Evolutionary conservation across 371 early-diverging fungal species (phyloP).

Genomic region (Mycotypha africana): DNA sequence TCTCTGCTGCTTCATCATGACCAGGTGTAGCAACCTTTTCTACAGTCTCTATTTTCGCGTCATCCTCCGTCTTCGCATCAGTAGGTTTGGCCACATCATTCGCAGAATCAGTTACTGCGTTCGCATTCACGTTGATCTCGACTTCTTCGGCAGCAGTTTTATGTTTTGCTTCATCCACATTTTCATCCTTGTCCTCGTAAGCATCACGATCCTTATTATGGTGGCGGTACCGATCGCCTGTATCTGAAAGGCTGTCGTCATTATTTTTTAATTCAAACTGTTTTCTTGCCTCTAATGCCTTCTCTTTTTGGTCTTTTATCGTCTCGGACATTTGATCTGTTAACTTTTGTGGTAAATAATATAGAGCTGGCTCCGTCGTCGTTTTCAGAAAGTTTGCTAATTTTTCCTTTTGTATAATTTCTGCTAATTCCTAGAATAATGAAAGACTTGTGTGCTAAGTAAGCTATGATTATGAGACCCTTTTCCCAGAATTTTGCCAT

Average conservation of each 20-base stretch:
- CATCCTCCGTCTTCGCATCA: no score
- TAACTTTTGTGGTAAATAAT: constrained; percentile 44
- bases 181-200: neutral
- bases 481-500: no score
- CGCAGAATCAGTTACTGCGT: no score
- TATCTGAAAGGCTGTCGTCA: neutral
- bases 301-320: constrained; percentile 20
- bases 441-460: no score
- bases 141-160: no score
- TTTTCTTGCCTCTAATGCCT: constrained; percentile 13
- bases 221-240: constrained; percentile 8
- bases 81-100: no score
- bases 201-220: constrained; percentile 4
- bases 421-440: constrained; percentile 15
- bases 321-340: constrained; percentile 21
- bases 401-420: constrained; percentile 17
- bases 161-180: no score
- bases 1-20: no score
- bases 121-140: no score
- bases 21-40: no score
- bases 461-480: no score
- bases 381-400: constrained; percentile 43
- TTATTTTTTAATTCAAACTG: constrained; percentile 18
- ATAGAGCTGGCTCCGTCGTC: constrained; percentile 35
- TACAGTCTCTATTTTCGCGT: no score